A percentile compares a stretch with the other conserved stretches of the same genome.
These are phyloP conservation scores for Aspergillus olivimuriae DNA, from an alignment of 495 filamentous ascomycete species.

Conservation along the genomic window DNA sequence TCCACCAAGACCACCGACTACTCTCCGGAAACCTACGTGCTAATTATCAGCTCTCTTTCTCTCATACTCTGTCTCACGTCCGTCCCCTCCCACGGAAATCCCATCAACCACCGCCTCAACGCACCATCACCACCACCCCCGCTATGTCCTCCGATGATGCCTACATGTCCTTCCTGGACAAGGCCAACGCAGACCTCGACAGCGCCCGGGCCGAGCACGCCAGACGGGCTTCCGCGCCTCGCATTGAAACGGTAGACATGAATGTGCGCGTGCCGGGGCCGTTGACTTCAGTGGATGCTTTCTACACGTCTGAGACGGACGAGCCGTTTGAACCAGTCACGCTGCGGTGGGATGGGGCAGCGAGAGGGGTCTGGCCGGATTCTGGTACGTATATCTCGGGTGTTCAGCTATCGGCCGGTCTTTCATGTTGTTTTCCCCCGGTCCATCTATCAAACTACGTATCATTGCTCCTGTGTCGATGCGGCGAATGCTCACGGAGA, in stretches of 20 bases:
- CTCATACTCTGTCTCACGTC: neutral
- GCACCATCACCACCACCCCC: constrained; percentile 18
- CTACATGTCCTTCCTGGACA: constrained; percentile 76
- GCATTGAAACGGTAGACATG: constrained; percentile 46
- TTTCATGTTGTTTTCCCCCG: too few relatives aligned
- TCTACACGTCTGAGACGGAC: constrained; percentile 75
- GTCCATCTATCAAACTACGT: too few relatives aligned
- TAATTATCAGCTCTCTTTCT: constrained; percentile 2
- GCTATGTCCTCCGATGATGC: constrained; percentile 72
- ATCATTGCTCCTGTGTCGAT: too few relatives aligned
- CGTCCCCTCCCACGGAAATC: too few relatives aligned
- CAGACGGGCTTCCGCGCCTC: constrained; percentile 32
- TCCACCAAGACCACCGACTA: constrained; percentile 3
- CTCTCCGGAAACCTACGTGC: too few relatives aligned
- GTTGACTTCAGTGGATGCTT: constrained; percentile 52
- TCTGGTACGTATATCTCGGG: constrained; percentile 42
- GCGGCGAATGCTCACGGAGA: too few relatives aligned
- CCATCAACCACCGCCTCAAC: constrained; percentile 9
- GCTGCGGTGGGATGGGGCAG: constrained; percentile 53
- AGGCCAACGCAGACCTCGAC: constrained; percentile 67
- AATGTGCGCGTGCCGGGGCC: constrained; percentile 46
- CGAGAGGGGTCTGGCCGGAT: constrained; percentile 50
- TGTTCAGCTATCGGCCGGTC: neutral
- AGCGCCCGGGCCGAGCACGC: constrained; percentile 26
- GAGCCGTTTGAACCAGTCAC: constrained; percentile 75